Base-by-base conservation (phyloP, 805 yeast species). In the Starmerella sp. region DNA sequence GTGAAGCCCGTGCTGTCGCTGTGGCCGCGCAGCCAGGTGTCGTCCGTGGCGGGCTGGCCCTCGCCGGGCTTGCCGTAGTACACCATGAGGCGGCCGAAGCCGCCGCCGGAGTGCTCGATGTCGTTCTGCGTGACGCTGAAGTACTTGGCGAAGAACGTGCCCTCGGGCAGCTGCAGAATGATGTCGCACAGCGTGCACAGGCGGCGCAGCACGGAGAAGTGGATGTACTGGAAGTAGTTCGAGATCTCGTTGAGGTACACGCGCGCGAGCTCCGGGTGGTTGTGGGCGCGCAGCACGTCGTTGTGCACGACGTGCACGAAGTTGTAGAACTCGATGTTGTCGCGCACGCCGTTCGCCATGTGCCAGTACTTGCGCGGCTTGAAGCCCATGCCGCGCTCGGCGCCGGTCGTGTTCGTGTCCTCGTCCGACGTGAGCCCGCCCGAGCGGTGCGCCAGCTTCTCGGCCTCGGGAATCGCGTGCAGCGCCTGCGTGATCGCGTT, bases 331-430 rank as follows among this genome's bases (percentile, higher is more conserved):
- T 68, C 75, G 52, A 76, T 75, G 37, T 72, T 69, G 57, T 76
- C 80, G 14, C 72, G 63, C 7, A 71, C 71, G 0, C 73, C 73
- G 56, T 74, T 70, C 17, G 72, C 69, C 66, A 75, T 72, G 3
- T 70, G 66, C 80, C 80, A 76, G 58, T 75, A 75, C 28, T 76
- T 76, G 43, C 67, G 67, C 3, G 79, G 79, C 58, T 76, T 76
- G 64, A 66, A 76, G 0, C 79, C 80, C 38, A 66, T 65, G 6
- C 77, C 79, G 22, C 78, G 65, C 57, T 76, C 77, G 7, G 75
- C 76, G 0, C 80, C 79, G 2, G 67, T 64, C 31, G 61, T 53
- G 6, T 61, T 58, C 2, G 56, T 43, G 48, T 67, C 70, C 51
- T 66, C 68, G 48, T 66, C 70, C 2, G 64, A 50, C 43, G 62